Conservation (phyloP, 805 yeast genomes). For the Metschnikowia colocasiae region DNA sequence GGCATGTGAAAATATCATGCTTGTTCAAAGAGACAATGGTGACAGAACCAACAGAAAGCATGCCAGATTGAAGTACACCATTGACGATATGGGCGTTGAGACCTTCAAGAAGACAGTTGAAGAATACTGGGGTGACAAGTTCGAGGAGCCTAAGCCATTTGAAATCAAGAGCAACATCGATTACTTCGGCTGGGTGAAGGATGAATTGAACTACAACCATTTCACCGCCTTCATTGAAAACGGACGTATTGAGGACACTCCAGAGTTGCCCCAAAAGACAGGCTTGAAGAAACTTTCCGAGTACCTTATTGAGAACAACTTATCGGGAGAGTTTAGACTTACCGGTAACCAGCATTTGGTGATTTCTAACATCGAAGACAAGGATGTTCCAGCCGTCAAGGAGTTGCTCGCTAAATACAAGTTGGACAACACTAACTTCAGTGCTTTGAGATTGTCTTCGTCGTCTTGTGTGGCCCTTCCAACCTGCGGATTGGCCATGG, state of each 20-base stretch:
- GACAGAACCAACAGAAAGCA: slow-evolving; percentile 96
- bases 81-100: slow-evolving; percentile 90
- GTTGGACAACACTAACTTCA: slow-evolving; percentile 77
- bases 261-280: slow-evolving; percentile 83
- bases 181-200: slow-evolving; percentile 90
- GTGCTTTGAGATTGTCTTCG: slow-evolving; percentile 83
- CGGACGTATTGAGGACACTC: slow-evolving; percentile 92
- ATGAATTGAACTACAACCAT: slow-evolving; percentile 79
- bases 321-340: slow-evolving; percentile 79
- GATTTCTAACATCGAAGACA: slow-evolving; percentile 68
- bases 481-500: slow-evolving; percentile 98
- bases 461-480: slow-evolving; percentile 98
- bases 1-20: slow-evolving; percentile 88
- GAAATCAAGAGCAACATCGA: slow-evolving; percentile 85
- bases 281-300: slow-evolving; percentile 81
- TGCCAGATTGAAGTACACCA: slow-evolving; percentile 94
- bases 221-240: slow-evolving; percentile 93
- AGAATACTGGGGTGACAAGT: slow-evolving; percentile 72
- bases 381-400: slow-evolving; percentile 61
- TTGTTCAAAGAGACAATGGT: slow-evolving; percentile 92
- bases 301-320: slow-evolving; percentile 51
- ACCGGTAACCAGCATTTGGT: slow-evolving; percentile 95
- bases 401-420: slow-evolving; percentile 64
- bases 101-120: slow-evolving; percentile 78
- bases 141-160: slow-evolving; percentile 66